Percentiles rank a stretch among this genome's conserved stretches.
Evolutionary conservation across 768 basidiomycete species (phyloP).

Genomic region (Lactarius pseudohatsudake): DNA sequence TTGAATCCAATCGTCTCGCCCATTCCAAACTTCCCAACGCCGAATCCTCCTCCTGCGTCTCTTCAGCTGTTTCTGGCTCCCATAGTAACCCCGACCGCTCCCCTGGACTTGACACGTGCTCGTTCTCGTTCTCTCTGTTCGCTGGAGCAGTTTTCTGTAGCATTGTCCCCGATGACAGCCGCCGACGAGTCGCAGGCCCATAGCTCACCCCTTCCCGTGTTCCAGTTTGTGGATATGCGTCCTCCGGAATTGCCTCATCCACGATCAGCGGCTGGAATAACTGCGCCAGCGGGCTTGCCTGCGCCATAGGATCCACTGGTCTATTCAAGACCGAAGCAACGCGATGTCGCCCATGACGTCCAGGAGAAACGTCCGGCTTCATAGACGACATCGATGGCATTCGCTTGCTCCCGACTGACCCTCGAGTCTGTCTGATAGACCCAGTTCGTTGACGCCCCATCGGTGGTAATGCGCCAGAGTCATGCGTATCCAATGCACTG

Average conservation of each 20-base stretch:
- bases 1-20: conserved; percentile 39
- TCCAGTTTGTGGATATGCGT: conserved; percentile 25
- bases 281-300: conserved; percentile 68
- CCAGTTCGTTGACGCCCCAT: conserved; percentile 37
- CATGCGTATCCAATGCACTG: conserved; percentile 55
- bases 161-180: conserved; percentile 38
- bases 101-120: conserved; percentile 36
- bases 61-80: conserved; percentile 23
- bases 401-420: conserved; percentile 13
- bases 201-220: conserved; percentile 37
- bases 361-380: conserved; percentile 17
- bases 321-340: conserved; percentile 46
- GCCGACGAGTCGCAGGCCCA: conserved; percentile 42
- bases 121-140: conserved; percentile 24
- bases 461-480: conserved; percentile 35
- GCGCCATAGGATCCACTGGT: conserved; percentile 40
- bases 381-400: conserved; percentile 17
- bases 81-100: conserved; percentile 16
- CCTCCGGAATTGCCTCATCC: conserved; percentile 46
- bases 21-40: conserved; percentile 36
- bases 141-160: conserved; percentile 22
- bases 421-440: conserved; percentile 30
- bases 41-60: conserved; percentile 35
- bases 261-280: conserved; percentile 67
- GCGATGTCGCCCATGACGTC: conserved; percentile 37